Percentiles rank a stretch among this genome's conserved stretches.
These are phyloP conservation scores for Huntiella moniliformis DNA, from an alignment of 2,329 filamentous ascomycete genomes.

Conservation along the genomic window DNA sequence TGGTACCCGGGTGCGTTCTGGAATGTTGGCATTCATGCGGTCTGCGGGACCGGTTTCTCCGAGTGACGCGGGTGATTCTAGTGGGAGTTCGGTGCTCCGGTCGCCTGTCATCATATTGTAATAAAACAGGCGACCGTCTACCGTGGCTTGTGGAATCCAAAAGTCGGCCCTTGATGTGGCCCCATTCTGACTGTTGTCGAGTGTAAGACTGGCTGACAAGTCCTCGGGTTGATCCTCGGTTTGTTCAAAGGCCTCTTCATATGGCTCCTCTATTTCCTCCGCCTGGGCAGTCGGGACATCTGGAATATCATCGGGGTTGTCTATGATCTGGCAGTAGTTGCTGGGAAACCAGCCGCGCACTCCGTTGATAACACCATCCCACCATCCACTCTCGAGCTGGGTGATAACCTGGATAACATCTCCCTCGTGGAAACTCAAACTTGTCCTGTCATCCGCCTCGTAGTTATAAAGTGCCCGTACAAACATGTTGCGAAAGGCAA, in stretches of 20 bases:
- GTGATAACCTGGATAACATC: constrained; percentile 98
- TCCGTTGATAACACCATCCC: constrained; percentile 95
- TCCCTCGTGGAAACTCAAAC: constrained; percentile 87
- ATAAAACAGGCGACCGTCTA: constrained; percentile 85
- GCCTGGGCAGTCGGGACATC: constrained; percentile 26
- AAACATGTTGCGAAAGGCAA: constrained; percentile 56
- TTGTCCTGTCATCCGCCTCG: constrained; percentile 90
- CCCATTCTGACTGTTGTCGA: constrained; percentile 42
- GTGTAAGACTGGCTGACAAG: constrained; percentile 39
- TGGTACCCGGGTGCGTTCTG: constrained; percentile 76
- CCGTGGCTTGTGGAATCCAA: constrained; percentile 95
- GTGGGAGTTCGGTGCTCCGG: constrained; percentile 80
- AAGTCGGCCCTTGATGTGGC: constrained; percentile 81
- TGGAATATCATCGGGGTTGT: constrained; percentile 52
- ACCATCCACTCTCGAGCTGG: constrained; percentile 95
- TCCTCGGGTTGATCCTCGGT: constrained; percentile 44
- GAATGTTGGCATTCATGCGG: constrained; percentile 71
- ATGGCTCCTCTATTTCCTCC: constrained; percentile 3
- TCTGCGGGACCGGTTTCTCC: constrained; percentile 76
- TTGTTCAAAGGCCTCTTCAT: constrained; percentile 2
- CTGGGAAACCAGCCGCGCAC: constrained; percentile 97
- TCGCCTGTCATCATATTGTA: constrained; percentile 96
- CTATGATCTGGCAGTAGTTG: constrained; percentile 88
- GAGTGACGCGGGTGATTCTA: constrained; percentile 68
- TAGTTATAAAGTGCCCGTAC: constrained; percentile 96